These are phyloP conservation scores for Linderniella brevidens DNA, from an alignment of 257 asterid genomes.

Conservation along the genomic window DNA sequence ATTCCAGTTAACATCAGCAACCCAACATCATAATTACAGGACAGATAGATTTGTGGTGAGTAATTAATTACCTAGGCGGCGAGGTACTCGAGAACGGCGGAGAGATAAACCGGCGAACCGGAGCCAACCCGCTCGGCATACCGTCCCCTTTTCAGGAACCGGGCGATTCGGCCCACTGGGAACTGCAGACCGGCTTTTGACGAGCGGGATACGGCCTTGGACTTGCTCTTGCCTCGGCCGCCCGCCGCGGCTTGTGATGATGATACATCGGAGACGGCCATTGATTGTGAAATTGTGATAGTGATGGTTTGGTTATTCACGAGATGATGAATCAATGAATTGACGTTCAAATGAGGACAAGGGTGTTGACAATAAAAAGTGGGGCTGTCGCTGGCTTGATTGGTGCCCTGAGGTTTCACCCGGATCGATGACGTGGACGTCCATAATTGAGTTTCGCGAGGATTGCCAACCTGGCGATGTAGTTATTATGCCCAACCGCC, in stretches of 20 bases:
- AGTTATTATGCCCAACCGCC: too few species aligned
- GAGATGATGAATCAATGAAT: too few species aligned
- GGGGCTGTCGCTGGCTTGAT: too few species aligned
- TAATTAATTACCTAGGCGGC: constrained; percentile 1
- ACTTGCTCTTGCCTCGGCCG: constrained; percentile 8
- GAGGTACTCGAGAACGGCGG: constrained; percentile 6
- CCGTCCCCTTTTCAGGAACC: constrained; percentile 5
- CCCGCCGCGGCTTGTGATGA: background rate
- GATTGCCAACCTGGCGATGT: too few species aligned
- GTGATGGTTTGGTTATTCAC: too few species aligned
- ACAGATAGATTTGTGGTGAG: background rate
- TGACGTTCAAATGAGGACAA: too few species aligned
- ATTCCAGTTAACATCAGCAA: background rate
- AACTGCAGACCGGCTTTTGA: constrained; percentile 9
- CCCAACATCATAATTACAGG: background rate
- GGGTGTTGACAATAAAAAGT: too few species aligned
- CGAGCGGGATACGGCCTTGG: constrained; percentile 4
- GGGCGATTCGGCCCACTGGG: constrained; percentile 3
- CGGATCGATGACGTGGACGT: too few species aligned
- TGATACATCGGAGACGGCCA: too few species aligned
- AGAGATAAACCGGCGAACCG: constrained; percentile 8
- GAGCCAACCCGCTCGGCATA: constrained; percentile 7
- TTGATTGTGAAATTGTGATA: too few species aligned
- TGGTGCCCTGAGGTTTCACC: too few species aligned
- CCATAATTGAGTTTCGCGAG: too few species aligned